Evolutionary conservation across 2,329 filamentous ascomycete genomes (phyloP), one percentile per base, ranked within the genome.

Genomic region (Cladophialophora exuberans): DNA sequence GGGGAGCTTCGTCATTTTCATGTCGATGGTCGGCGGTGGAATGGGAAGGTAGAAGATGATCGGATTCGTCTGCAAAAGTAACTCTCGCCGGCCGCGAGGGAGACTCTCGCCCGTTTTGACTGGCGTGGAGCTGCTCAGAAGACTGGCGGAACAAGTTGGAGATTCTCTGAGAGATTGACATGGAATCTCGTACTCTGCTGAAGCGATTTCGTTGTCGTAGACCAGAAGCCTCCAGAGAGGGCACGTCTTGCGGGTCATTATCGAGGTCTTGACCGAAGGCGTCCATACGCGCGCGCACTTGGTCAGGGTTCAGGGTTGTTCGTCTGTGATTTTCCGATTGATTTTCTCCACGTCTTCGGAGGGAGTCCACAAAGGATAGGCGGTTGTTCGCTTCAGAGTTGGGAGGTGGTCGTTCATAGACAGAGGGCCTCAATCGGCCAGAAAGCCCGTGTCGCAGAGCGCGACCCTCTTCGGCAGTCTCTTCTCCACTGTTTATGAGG

Each of bases 401-500:
- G 4, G 56, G n/a, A n/a, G n/a, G 54, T 23, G 52, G 47, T n/a
- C 50, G 51, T 25, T 61, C 56, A 26, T 61, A 61, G 6, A 61
- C 47, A 13, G 57, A 57, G 4, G 56, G 54, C 11, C 57, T 54
- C 39, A 43, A 50, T 52, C 73, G 70, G 36, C 70, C 70, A 11
- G 74, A 68, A 13, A 75, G 62, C 15, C 75, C 73, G 60, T 72
- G 69, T 25, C 76, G 71, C 62, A 76, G 70, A 30, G 75, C 73
- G 47, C 70, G 71, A 4, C 74, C 75, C 61, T 78, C 75, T 13
- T 70, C 74, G 2, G 69, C 68, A 6, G 75, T 76, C 59, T 76
- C 75, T 56, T 76, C 74, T 57, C 75, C 71, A 53, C 74, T 76
- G 54, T 65, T 76, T 6, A 76, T 66, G 25, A 77, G 65, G 3